Base-by-base conservation (phyloP, 2,329 filamentous ascomycete species). In the Neopestalotiopsis rosae region DNA sequence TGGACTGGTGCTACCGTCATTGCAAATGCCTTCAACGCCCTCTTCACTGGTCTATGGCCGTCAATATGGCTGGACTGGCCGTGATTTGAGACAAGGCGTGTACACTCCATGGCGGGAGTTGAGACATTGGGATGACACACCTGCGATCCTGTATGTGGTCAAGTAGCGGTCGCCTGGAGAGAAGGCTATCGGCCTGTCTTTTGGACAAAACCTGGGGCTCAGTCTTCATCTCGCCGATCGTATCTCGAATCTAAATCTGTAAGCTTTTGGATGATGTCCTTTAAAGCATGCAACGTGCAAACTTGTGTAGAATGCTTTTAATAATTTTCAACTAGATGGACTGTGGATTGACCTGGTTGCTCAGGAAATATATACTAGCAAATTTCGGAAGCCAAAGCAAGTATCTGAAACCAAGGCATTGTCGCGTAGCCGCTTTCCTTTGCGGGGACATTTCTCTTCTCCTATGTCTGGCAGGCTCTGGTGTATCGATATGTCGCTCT, bases 371-470 rank as follows among this genome's bases (percentile, higher is more conserved):
- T 17, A 59, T 59, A 59, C 57, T 24, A 59, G 57, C 24, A 59
- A 34, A 34, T 59, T 10, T 24, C 30, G 30, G 7, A 14, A 34
- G 30, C 17, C 17, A 24, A 32, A 34, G 12, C 57, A 30, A 13
- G 20, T 30, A 6, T 59, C 49, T 14, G 12, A 10, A 10, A 59
- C 30, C 30, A 20, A 28, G 56, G 10, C 24, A 5, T 9, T 17
- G 28, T 59, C 24, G 85, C 85, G 74, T 87, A 88, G 5, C 85
- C 84, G 68, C 75, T 81, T 84, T 87, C 74, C 79, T 85, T 28
- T 81, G 79, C 24, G 81, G 80, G 5, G 78, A 75, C 10, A 76
- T 68, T 5, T 82, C 79, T 65, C 74, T 75, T 70, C 78, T 84
- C 63, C 79, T 79, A 68, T 83, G 80, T 75, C 87, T 87, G 1